These are phyloP conservation scores for Udeniomyces megalosporus DNA, from an alignment of 768 basidiomycete genomes.

Conservation along the genomic window DNA sequence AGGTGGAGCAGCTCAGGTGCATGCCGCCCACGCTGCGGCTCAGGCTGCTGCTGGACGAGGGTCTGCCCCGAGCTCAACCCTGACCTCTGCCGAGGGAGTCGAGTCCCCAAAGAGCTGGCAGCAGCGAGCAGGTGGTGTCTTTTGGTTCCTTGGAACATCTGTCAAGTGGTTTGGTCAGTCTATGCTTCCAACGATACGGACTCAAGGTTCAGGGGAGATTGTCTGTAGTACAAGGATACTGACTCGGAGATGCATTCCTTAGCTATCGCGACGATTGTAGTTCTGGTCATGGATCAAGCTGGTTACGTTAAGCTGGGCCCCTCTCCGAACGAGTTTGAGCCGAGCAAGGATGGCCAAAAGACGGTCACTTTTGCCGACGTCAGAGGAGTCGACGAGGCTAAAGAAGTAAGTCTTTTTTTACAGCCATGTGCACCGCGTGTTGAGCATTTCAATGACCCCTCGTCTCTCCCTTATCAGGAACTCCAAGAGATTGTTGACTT, in stretches of 20 bases:
- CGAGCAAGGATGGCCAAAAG: constrained; percentile 44
- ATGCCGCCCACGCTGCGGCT: neutral
- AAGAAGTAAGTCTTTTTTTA: constrained; percentile 47
- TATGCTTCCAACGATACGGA: no score
- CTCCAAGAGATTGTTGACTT: constrained; percentile 80
- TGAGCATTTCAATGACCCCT: no score
- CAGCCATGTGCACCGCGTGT: no score
- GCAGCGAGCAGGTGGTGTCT: no score
- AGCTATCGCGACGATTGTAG: constrained; percentile 45
- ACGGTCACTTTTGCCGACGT: constrained; percentile 85
- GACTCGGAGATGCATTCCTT: no score
- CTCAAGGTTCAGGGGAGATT: no score
- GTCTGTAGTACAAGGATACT: no score
- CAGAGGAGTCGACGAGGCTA: constrained; percentile 93
- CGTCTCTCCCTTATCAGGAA: neutral
- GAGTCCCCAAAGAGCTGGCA: no score
- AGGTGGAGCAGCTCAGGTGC: neutral
- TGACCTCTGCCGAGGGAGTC: no score
- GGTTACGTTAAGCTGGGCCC: constrained; percentile 14
- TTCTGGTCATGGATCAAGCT: constrained; percentile 15
- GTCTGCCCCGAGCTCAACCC: neutral
- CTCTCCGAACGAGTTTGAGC: constrained; percentile 34
- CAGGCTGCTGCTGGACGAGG: neutral
- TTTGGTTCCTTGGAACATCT: neutral
- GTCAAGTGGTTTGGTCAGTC: constrained; percentile 13